Evolutionary conservation across 345 rosid species (phyloP).

Genomic region (Linum usitatissimum): DNA sequence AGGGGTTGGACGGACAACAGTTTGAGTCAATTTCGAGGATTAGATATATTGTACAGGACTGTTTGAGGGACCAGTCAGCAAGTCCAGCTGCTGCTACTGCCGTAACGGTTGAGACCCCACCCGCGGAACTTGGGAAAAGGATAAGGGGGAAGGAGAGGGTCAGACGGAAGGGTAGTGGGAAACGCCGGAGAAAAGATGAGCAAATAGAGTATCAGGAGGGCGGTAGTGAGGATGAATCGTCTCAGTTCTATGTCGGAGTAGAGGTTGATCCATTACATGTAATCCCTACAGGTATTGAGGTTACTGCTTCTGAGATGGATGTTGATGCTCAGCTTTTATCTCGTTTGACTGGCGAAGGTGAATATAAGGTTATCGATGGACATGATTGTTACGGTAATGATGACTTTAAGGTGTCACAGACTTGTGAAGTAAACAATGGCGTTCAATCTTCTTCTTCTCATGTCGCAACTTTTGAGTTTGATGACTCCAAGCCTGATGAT

Average conservation of each 20-base stretch:
- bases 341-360: slow-evolving; percentile 8
- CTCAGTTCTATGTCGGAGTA: slow-evolving; percentile 7
- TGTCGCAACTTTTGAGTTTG: slow-evolving; percentile 5
- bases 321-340: slow-evolving; percentile 9
- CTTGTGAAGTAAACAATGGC: slow-evolving; percentile 2
- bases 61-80: slow-evolving; percentile 23
- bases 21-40: slow-evolving; percentile 27
- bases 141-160: slow-evolving; percentile 70
- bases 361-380: slow-evolving; percentile 10
- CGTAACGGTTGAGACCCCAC: slow-evolving; percentile 20
- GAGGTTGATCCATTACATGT: slow-evolving; percentile 18
- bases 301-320: slow-evolving; percentile 12
- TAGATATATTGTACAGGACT: slow-evolving; percentile 28
- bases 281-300: slow-evolving; percentile 8
- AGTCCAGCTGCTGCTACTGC: slow-evolving; percentile 10
- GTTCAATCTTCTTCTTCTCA: not conserved
- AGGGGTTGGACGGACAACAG: slow-evolving; percentile 24
- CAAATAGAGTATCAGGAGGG: slow-evolving; percentile 33
- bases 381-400: not conserved
- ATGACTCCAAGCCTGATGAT: slow-evolving; percentile 3
- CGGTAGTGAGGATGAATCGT: slow-evolving; percentile 12
- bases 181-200: slow-evolving; percentile 55
- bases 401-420: slow-evolving; percentile 5
- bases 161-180: slow-evolving; percentile 58
- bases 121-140: slow-evolving; percentile 56